phyloP scores from a whole-genome alignment of 1,284 basidiomycete genomes.

The Schizophyllum commune region DNA sequence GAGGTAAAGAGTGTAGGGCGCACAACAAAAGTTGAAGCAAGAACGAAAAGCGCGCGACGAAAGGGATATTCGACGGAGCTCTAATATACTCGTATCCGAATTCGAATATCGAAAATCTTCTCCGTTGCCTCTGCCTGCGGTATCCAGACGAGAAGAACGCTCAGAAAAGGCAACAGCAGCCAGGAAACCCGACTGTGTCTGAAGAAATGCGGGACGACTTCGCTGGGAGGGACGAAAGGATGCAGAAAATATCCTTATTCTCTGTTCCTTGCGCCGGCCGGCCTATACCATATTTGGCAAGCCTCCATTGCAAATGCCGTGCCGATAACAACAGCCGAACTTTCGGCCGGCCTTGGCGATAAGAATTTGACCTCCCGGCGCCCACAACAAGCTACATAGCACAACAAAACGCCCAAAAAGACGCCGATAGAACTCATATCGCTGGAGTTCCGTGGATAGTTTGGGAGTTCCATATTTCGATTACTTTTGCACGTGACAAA shows the following conservation, averaged over 20 bases:
- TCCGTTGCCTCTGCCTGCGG: not conserved
- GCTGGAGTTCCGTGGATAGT: too few relatives aligned
- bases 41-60: not conserved
- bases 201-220: not conserved
- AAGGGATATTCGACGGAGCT: not conserved
- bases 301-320: not conserved
- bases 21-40: not conserved
- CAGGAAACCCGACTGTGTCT: not conserved
- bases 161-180: not conserved
- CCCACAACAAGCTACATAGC: too few relatives aligned
- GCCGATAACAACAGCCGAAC: too few relatives aligned
- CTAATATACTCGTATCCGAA: not conserved
- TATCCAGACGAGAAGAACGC: not conserved
- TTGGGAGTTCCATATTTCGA: too few relatives aligned
- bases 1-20: not conserved
- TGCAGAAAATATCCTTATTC: not conserved
- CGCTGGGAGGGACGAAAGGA: not conserved
- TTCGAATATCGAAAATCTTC: not conserved
- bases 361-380: too few relatives aligned
- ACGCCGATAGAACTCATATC: too few relatives aligned
- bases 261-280: not conserved
- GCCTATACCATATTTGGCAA: not conserved
- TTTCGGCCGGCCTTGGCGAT: too few relatives aligned
- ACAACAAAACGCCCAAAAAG: too few relatives aligned
- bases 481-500: too few relatives aligned